phyloP scores from a whole-genome alignment of 306 rosid species.

The Myrica gale region DNA sequence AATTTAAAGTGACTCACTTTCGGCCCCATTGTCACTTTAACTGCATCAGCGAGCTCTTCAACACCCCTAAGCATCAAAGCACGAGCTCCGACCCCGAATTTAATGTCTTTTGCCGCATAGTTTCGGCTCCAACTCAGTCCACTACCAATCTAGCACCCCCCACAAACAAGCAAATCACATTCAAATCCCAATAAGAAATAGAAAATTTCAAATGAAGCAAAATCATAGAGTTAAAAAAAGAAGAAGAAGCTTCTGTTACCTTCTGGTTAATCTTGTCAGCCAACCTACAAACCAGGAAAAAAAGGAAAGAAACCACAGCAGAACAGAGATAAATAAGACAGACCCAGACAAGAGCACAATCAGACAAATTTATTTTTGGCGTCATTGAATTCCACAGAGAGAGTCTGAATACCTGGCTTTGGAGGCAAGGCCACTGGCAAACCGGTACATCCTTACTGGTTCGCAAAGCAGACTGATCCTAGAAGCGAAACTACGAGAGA shows the following conservation, averaged over 20 bases:
- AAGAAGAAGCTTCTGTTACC: constrained; percentile 20
- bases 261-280: constrained; percentile 23
- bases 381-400: not conserved
- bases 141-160: constrained; percentile 30
- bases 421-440: constrained; percentile 44
- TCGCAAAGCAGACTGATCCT: not conserved
- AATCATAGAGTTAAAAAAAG: not conserved
- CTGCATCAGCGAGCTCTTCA: constrained; percentile 57
- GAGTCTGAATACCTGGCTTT: constrained; percentile 39
- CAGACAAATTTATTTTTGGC: not conserved
- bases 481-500: not conserved
- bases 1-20: constrained; percentile 30
- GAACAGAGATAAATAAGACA: constrained; percentile 10
- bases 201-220: too few relatives aligned
- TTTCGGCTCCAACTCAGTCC: constrained; percentile 40
- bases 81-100: constrained; percentile 53
- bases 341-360: constrained; percentile 10
- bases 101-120: constrained; percentile 54
- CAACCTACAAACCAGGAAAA: constrained; percentile 22
- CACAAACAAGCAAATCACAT: not conserved
- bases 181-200: not conserved
- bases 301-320: not conserved
- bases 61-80: constrained; percentile 53
- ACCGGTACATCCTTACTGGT: constrained; percentile 41
- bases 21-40: constrained; percentile 54